Evolutionary conservation across 2,329 filamentous ascomycete genomes (phyloP).

Genomic region (Trichoderma pleuroti): DNA sequence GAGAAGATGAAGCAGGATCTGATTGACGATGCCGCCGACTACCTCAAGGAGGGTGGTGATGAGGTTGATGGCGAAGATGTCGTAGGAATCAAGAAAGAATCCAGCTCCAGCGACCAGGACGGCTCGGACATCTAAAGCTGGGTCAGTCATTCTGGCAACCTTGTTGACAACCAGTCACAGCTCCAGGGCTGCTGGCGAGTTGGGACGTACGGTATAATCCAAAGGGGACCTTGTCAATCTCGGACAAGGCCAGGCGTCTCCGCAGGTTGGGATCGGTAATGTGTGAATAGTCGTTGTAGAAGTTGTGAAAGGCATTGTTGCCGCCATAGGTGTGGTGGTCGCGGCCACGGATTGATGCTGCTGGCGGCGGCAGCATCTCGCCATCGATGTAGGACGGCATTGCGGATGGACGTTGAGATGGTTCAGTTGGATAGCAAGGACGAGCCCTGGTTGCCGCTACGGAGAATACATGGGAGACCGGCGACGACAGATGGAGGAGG

Average conservation of each 20-base stretch:
- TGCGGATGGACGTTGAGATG: slow-evolving; percentile 13
- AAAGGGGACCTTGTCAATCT: slow-evolving; percentile 76
- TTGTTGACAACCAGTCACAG: background rate
- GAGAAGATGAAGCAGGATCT: slow-evolving; percentile 58
- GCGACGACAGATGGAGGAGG: background rate
- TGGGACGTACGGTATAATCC: slow-evolving; percentile 59
- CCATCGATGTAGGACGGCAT: slow-evolving; percentile 35
- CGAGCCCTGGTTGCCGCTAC: slow-evolving; percentile 19
- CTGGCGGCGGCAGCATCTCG: slow-evolving; percentile 43
- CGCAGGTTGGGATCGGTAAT: slow-evolving; percentile 72
- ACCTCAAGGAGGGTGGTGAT: slow-evolving; percentile 69
- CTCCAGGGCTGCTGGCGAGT: background rate
- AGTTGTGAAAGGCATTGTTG: slow-evolving; percentile 70
- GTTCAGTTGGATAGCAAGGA: slow-evolving; percentile 12
- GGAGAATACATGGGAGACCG: slow-evolving; percentile 15
- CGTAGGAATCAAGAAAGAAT: slow-evolving; percentile 81
- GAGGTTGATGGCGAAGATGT: slow-evolving; percentile 77
- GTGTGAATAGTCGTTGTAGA: slow-evolving; percentile 65
- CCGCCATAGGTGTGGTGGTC: slow-evolving; percentile 53
- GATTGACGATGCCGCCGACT: slow-evolving; percentile 59
- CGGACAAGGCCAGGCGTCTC: slow-evolving; percentile 69
- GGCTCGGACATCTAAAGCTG: slow-evolving; percentile 57
- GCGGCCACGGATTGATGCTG: slow-evolving; percentile 28
- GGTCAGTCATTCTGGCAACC: background rate
- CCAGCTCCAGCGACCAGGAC: slow-evolving; percentile 74